Evolutionary conservation across 768 basidiomycete species (phyloP).

Genomic region (Pleurotus giganteus): DNA sequence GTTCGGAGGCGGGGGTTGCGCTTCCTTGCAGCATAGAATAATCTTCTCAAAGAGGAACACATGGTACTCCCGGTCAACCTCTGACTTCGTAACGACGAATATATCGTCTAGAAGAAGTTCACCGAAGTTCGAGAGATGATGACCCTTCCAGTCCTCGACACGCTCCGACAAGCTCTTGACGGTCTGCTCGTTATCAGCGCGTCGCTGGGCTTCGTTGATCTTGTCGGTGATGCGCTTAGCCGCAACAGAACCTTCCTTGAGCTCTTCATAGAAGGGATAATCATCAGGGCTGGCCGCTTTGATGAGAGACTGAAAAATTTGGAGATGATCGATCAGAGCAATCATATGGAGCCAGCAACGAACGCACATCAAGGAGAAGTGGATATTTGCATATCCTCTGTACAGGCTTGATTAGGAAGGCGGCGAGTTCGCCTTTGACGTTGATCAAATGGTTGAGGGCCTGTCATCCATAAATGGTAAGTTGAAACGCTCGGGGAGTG

Average conservation of each 20-base stretch:
- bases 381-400: constrained; percentile 99
- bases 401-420: constrained; percentile 97
- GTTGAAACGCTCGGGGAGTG: constrained; percentile 24
- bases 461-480: constrained; percentile 49
- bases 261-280: constrained; percentile 75
- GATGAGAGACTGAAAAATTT: constrained; percentile 57
- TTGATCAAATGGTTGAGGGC: constrained; percentile 83
- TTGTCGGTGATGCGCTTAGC: constrained; percentile 92
- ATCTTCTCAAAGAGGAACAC: constrained; percentile 99
- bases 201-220: constrained; percentile 93
- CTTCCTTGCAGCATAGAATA: constrained; percentile 98
- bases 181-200: constrained; percentile 87
- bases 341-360: constrained; percentile 8
- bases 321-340: constrained; percentile 10
- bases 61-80: constrained; percentile 96
- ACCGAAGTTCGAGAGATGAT: constrained; percentile 92
- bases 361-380: constrained; percentile 81
- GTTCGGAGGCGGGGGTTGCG: constrained; percentile 52
- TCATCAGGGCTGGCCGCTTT: constrained; percentile 63
- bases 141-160: constrained; percentile 99
- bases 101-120: constrained; percentile 92
- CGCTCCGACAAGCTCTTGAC: constrained; percentile 82
- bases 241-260: constrained; percentile 79
- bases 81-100: constrained; percentile 94
- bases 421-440: constrained; percentile 88